Base-by-base conservation (phyloP, 2,329 filamentous ascomycete genomes). In the Sordariomycetes sp. region DNA sequence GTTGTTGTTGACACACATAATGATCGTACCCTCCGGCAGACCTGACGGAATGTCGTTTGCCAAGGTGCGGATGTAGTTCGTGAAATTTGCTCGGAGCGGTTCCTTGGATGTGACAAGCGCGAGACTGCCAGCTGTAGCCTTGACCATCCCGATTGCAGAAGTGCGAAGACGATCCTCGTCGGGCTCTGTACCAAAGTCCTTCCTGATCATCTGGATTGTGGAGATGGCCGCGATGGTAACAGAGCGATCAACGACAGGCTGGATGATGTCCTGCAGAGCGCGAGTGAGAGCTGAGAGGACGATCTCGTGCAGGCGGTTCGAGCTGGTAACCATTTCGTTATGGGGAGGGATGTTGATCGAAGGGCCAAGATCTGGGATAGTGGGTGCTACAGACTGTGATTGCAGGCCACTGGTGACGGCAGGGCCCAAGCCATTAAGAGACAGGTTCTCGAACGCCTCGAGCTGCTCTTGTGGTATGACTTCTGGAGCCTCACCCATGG, bases 1-100 rank as follows among this genome's bases (percentile, higher is more conserved):
- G 54, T 98, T 98, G 44, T 93, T 90, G 55, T 96, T 98, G 40
- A 98, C 90, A 58, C 93, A 96, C 86, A 98, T 95, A 37, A 96
- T 75, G 40, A 98, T 92, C 21, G 92, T 85, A 6, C 92, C 92
- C 60, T 98, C 92, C 0, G 92, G 86, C 41, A 98, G 72, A 12
- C 85, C 84, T 34, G 86, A 82, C 35, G 86, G 79, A 24, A 94
- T 72, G 24, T 80, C 76, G 32, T 61, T 65, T 4, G 76, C 70
- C n/a, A 79, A 57, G 32, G 69, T 70, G 34, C 92, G 82, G 56
- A 98, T 87, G 53, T 96, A 94, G 59, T 96, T 98, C 35, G 84
- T 93, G 58, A 98, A 94, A 61, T 93, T 96, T 57, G 93, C 92
- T 40, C 92, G 79, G 12, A 98, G 69, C 12, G 92, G 92, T 56